Base-by-base conservation (phyloP, 2,329 filamentous ascomycete species). In the Botrytis fragariae region DNA sequence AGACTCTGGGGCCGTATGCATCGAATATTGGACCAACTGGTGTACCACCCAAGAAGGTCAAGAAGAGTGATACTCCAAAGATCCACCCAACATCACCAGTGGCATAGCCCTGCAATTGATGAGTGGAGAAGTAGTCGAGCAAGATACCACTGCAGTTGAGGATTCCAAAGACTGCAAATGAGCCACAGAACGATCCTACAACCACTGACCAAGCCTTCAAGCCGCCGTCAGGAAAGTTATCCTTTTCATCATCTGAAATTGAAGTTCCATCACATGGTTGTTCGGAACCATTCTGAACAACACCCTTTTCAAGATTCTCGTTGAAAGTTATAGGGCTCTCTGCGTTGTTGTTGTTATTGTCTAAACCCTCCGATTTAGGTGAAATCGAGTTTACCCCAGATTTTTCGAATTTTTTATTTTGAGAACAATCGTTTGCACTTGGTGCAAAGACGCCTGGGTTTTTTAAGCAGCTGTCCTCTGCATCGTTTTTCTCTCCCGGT, bases 21-120 rank as follows among this genome's bases (percentile, higher is more conserved):
- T 93, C 91, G 77, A 93, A 93, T 48, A 92, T 83, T 0, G 91
- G 90, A n/a, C 91, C 91, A 69, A 92, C 87, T 76, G 91, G 89
- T 7, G 92, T 85, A 44, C 91, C 90, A 71, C 89, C 88, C 80
- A 92, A 90, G 82, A 92, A 93, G n/a, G 88, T 85, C 63, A 92
- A 82, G 79, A 92, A 92, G 48, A 89, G 84, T 76, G 90, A 91
- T 72, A 92, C 83, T 75, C 88, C 87, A 79, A 92, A 92, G 75
- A 80, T 79, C 79, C 79, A 81, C n/a, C 89, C 89, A 61, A 91
- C 87, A 22, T 84, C 84, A 70, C 87, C 87, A 57, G 89, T 86
- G 65, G 82, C 85, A 76, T 91, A 88, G 29, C 85, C 82, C 63
- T 84, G 83, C 44, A 93, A 83, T 77, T 92, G 90, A 78, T 92